phyloP scores from a whole-genome alignment of 208 protist genomes.

The Acanthamoeba healyi region DNA sequence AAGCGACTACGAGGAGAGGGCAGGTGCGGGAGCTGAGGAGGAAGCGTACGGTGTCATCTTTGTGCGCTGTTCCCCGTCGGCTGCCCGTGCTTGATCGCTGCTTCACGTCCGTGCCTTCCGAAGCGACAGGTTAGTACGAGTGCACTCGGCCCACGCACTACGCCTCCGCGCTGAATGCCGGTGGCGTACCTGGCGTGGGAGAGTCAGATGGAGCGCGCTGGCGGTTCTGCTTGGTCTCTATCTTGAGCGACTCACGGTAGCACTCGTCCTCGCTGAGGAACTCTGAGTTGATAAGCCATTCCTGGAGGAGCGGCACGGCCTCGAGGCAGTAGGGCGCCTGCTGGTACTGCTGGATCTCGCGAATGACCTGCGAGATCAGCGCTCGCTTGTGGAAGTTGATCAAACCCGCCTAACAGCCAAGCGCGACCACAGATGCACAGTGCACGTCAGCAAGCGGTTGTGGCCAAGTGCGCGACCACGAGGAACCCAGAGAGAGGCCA shows the following conservation, averaged over 20 bases:
- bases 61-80: too few relatives aligned
- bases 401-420: background rate
- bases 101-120: too few relatives aligned
- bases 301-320: slow-evolving; percentile 24
- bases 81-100: too few relatives aligned
- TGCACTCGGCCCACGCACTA: too few relatives aligned
- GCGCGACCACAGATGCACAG: too few relatives aligned
- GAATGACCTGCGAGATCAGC: slow-evolving; percentile 31
- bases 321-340: slow-evolving; percentile 72
- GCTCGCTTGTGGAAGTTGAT: slow-evolving; percentile 73
- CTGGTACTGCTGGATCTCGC: slow-evolving; percentile 76
- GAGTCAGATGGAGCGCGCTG: background rate
- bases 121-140: too few relatives aligned
- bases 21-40: too few relatives aligned
- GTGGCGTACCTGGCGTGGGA: background rate
- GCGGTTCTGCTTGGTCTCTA: slow-evolving; percentile 19
- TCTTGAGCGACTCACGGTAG: slow-evolving; percentile 61
- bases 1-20: too few relatives aligned
- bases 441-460: background rate
- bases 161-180: too few relatives aligned
- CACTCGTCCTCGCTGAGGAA: slow-evolving; percentile 52
- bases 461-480: background rate
- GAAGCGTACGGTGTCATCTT: too few relatives aligned
- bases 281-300: slow-evolving; percentile 42
- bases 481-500: background rate